Evolutionary conservation across 2,329 filamentous ascomycete genomes (phyloP).

Genomic region (Exophiala lecanii-corni): DNA sequence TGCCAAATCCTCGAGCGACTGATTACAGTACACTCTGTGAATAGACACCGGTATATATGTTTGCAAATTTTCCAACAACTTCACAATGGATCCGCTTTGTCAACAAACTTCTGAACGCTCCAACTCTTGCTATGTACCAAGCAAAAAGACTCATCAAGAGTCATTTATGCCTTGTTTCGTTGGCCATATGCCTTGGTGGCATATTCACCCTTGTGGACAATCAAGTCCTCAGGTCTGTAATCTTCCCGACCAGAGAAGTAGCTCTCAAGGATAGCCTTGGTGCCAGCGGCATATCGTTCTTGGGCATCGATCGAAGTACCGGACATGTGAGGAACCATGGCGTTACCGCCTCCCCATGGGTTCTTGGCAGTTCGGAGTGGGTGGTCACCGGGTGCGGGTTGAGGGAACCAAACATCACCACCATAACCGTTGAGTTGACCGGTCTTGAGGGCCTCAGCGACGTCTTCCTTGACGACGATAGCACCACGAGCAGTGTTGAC

Average conservation of each 20-base stretch:
- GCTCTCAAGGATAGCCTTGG: slow-evolving; percentile 83
- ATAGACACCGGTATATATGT: no score
- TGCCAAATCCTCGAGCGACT: no score
- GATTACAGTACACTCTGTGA: no score
- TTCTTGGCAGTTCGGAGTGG: slow-evolving; percentile 87
- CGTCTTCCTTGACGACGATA: slow-evolving; percentile 99
- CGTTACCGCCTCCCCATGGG: slow-evolving; percentile 94
- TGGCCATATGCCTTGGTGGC: slow-evolving; percentile 91
- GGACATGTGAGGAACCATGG: slow-evolving; percentile 98
- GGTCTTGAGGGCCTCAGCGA: slow-evolving; percentile 84
- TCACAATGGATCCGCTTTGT: no score
- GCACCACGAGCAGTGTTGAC: slow-evolving; percentile 98
- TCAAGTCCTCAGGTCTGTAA: slow-evolving; percentile 86
- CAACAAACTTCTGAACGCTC: no score
- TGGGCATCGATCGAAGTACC: slow-evolving; percentile 98
- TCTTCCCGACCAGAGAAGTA: slow-evolving; percentile 86
- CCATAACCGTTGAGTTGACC: slow-evolving; percentile 62
- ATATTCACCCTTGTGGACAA: slow-evolving; percentile 85
- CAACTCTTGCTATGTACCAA: no score
- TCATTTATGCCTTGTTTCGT: slow-evolving; percentile 38
- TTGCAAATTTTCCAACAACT: no score
- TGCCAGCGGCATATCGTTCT: slow-evolving; percentile 81
- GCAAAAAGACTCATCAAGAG: no score
- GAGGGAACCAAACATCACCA: slow-evolving; percentile 76
- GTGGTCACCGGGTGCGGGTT: slow-evolving; percentile 92